phyloP scores from a whole-genome alignment of 345 rosid species.

The Corchorus olitorius region DNA sequence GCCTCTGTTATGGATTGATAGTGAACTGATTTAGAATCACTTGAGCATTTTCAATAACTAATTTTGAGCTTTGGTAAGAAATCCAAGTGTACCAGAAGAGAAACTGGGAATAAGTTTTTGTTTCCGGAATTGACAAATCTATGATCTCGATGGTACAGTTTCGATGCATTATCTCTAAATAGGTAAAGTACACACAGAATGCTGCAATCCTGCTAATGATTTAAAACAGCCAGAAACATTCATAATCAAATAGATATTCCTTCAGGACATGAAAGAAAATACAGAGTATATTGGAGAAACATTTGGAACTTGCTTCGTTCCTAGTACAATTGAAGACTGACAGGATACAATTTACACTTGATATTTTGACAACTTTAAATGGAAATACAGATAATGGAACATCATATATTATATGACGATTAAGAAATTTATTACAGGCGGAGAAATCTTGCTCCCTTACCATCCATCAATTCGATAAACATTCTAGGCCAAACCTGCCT shows the following conservation, averaged over 20 bases:
- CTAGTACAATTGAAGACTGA: too few relatives aligned
- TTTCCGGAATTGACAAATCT: background rate
- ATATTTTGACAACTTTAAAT: background rate
- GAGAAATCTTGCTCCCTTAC: background rate
- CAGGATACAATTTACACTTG: background rate
- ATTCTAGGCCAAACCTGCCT: conserved; percentile 40
- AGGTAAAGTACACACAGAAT: background rate
- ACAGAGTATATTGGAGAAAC: background rate
- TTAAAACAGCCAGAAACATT: background rate
- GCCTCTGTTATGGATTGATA: too few relatives aligned
- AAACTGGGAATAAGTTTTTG: background rate
- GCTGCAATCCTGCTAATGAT: background rate
- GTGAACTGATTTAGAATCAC: too few relatives aligned
- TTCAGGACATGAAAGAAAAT: background rate
- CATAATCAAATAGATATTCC: background rate
- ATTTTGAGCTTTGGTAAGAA: background rate
- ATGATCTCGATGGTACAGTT: background rate
- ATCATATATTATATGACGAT: background rate
- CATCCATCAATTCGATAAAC: background rate
- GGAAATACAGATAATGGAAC: background rate
- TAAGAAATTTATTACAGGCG: background rate
- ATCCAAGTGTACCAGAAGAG: background rate
- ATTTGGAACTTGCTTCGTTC: background rate
- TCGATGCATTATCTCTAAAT: background rate
- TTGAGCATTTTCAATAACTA: background rate